Evolutionary conservation across 108 stramenopile genomes (phyloP), one percentile per base, ranked within the genome.

Genomic region (Conticribra guillardii): DNA sequence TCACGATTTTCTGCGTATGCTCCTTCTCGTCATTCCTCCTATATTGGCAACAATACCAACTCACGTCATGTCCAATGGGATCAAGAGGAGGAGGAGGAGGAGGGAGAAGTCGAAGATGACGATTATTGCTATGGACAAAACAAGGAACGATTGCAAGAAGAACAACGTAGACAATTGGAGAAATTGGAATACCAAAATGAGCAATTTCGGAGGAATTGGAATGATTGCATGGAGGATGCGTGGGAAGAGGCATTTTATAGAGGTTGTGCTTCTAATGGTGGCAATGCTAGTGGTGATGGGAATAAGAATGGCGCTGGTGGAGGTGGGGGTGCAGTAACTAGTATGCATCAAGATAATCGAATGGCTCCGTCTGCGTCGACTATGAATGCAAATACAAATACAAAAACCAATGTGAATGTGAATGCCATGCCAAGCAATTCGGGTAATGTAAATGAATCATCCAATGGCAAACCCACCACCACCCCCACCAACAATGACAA

Each of bases 31-130:
- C 49, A 51, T 37, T 57, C 26, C 63, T 59, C 37, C 47, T 34
- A 23, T 4, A 49, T 55, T 17, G 41, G 26, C 0, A 69, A 81
- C 32, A 52, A 49, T 48, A 17, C 28, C 24, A 49, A 58, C 1
- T 8, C 34, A 14, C 54, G 87, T 23, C 84, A 85, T 67, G 77
- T 88, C 22, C 47, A 78, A 11, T 87, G 88, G 88, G 90, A 92
- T 57, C 82, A 85, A 30, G 64, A 73, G 8, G 85, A 79, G 7
- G 82, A 86, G 24, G 84, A 84, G 30, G 73, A 84, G 46, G 78
- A 83, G 30, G 82, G 83, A 22, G 83, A 83, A 14, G 85, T 74
- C 37, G 81, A 80, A 54, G 75, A 83, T 56, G 74, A 80, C 34
- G 76, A 64, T 18, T 63, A 72, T 29, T 41, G 51, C 19, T 66